Percentiles rank a stretch among this genome's conserved stretches.
Evolutionary conservation across 1,284 basidiomycete genomes (phyloP).

Genomic region (Pascua guehoae): DNA sequence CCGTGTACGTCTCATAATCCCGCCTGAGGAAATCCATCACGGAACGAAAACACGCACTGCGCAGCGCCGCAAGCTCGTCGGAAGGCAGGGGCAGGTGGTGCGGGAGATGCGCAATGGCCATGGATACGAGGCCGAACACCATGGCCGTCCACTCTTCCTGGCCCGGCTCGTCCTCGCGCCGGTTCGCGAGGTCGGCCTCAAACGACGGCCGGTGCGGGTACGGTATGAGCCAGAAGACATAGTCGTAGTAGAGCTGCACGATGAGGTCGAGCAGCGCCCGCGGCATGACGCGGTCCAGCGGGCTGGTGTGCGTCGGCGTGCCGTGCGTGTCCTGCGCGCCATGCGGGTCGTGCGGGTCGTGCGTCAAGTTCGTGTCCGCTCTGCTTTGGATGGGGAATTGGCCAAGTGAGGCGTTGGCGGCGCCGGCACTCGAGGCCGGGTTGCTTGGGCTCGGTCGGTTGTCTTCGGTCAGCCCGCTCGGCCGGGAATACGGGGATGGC

Average conservation of each 20-base stretch:
- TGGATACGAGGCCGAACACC: conserved; percentile 76
- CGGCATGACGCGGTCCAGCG: background rate
- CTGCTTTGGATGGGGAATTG: background rate
- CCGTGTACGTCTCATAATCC: background rate
- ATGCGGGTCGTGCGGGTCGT: too few species aligned
- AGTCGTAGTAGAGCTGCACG: conserved; percentile 76
- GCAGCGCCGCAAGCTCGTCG: conserved; percentile 12
- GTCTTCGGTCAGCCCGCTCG: too few species aligned
- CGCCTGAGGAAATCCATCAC: background rate
- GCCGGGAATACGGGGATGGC: too few species aligned
- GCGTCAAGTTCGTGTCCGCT: too few species aligned
- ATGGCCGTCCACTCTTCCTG: conserved; percentile 63
- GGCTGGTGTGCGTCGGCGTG: background rate
- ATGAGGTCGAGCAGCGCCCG: conserved; percentile 47
- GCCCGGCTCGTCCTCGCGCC: conserved; percentile 69
- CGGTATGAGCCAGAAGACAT: conserved; percentile 75
- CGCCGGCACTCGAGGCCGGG: background rate
- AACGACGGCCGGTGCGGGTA: conserved; percentile 59
- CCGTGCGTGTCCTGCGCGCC: too few species aligned
- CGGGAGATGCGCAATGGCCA: conserved; percentile 59
- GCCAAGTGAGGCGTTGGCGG: background rate
- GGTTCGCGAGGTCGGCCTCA: conserved; percentile 70
- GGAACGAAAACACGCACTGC: conserved; percentile 7
- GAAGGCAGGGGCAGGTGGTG: conserved; percentile 11
- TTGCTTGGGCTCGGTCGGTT: background rate